These are phyloP conservation scores for Cubamyces lactineus DNA, from an alignment of 768 basidiomycete genomes.

Conservation along the genomic window DNA sequence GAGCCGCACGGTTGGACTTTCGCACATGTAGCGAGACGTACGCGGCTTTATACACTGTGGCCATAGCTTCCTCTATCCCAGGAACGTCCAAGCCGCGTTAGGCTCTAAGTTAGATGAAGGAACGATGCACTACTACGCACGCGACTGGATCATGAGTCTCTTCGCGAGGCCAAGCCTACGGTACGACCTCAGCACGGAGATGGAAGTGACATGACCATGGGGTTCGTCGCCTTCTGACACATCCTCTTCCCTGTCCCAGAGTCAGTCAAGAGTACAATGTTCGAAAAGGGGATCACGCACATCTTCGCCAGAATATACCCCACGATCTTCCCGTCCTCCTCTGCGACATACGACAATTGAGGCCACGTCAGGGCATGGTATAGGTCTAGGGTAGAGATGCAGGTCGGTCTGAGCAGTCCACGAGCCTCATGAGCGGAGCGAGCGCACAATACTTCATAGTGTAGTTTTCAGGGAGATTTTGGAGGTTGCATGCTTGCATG, in stretches of 20 bases:
- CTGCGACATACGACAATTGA: conserved; percentile 89
- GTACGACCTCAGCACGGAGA: conserved; percentile 90
- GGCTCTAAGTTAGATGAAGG: not conserved
- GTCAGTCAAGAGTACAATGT: not conserved
- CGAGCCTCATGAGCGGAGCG: not conserved
- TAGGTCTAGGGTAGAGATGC: conserved; percentile 57
- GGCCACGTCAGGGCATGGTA: conserved; percentile 94
- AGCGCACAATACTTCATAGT: conserved; percentile 75
- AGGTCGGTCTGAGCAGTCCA: not conserved
- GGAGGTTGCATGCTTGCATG: conserved; percentile 93
- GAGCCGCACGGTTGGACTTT: conserved; percentile 92
- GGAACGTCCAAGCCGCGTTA: not conserved
- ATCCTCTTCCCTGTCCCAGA: conserved; percentile 60
- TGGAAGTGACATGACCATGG: conserved; percentile 95
- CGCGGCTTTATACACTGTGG: conserved; percentile 78
- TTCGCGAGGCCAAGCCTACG: conserved; percentile 91
- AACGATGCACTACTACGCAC: conserved; percentile 50
- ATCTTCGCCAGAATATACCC: conserved; percentile 97
- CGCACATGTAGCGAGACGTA: conserved; percentile 91
- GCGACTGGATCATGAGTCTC: conserved; percentile 91
- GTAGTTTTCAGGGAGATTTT: conserved; percentile 93
- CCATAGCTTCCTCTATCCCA: conserved; percentile 85
- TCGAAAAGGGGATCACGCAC: conserved; percentile 46
- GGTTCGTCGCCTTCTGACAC: conserved; percentile 59
- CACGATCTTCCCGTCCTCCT: conserved; percentile 88